Conservation (phyloP, 768 basidiomycete genomes). For the Tylopilus felleus region DNA sequence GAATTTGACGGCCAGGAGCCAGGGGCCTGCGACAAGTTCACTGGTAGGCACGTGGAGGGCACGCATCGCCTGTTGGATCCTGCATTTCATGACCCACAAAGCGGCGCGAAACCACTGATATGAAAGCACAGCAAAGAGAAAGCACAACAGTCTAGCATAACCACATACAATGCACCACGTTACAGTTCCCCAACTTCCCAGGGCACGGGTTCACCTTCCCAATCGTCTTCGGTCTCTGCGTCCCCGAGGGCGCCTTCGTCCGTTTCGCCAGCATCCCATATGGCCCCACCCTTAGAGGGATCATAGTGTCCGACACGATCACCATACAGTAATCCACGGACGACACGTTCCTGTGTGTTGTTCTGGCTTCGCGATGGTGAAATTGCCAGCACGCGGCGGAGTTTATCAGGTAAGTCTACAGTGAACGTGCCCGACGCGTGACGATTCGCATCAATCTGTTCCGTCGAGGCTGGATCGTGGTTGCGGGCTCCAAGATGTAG, state of each 20-base stretch:
- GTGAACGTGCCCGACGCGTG: slow-evolving; percentile 41
- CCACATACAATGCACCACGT: slow-evolving; percentile 29
- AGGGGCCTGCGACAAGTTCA: background rate
- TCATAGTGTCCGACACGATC: slow-evolving; percentile 54
- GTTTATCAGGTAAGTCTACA: slow-evolving; percentile 61
- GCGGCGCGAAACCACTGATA: slow-evolving; percentile 27
- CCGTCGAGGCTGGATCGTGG: slow-evolving; percentile 18
- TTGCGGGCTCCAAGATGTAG: slow-evolving; percentile 20
- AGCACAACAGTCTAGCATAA: slow-evolving; percentile 19
- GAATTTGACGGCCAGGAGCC: slow-evolving; percentile 1
- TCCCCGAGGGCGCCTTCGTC: slow-evolving; percentile 39
- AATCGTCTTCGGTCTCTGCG: slow-evolving; percentile 55
- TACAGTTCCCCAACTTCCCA: slow-evolving; percentile 80
- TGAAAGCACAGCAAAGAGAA: slow-evolving; percentile 34
- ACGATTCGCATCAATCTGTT: slow-evolving; percentile 26
- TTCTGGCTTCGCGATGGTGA: slow-evolving; percentile 43
- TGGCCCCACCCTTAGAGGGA: slow-evolving; percentile 60
- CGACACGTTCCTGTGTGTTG: slow-evolving; percentile 49
- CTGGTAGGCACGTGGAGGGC: slow-evolving; percentile 25
- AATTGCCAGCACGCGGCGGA: slow-evolving; percentile 63
- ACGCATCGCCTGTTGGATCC: slow-evolving; percentile 20
- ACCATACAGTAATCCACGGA: slow-evolving; percentile 60
- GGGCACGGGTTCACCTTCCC: slow-evolving; percentile 80
- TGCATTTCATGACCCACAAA: slow-evolving; percentile 23
- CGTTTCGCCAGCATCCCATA: slow-evolving; percentile 74